Conservation (phyloP, 129 eudicot species). For the Saussurea involucrata region DNA sequence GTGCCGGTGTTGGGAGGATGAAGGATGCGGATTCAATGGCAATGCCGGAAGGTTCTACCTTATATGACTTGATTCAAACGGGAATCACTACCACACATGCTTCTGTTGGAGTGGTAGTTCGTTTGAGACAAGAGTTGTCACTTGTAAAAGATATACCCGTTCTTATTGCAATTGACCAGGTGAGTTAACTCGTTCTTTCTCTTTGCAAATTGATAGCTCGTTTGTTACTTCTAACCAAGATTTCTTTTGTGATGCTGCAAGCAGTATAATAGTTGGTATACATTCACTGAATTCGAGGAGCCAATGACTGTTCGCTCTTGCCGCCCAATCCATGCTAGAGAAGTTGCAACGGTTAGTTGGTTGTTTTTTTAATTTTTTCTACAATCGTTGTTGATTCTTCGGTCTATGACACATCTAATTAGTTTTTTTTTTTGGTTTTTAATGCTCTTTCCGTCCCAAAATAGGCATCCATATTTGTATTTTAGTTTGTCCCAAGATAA, state of each 20-base stretch:
- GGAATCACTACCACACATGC: conserved; percentile 73
- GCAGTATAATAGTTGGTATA: conserved; percentile 96
- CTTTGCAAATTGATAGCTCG: not conserved
- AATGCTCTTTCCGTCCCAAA: not conserved
- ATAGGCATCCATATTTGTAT: too few relatives aligned
- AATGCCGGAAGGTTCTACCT: conserved; percentile 71
- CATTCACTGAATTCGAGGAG: conserved; percentile 77
- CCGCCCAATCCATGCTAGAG: conserved; percentile 78
- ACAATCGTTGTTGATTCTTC: not conserved
- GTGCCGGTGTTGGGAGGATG: conserved; percentile 88
- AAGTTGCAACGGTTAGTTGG: conserved; percentile 80
- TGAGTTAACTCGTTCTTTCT: conserved; percentile 29
- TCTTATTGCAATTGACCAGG: conserved; percentile 88
- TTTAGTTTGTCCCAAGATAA: too few relatives aligned
- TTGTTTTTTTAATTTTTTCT: not conserved
- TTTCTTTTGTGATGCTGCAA: conserved; percentile 5
- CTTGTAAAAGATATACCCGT: conserved; percentile 75
- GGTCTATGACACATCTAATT: not conserved
- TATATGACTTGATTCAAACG: conserved; percentile 69
- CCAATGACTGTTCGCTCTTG: conserved; percentile 76
- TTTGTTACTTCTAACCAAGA: conserved; percentile 5
- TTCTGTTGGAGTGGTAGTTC: conserved; percentile 90
- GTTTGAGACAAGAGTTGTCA: conserved; percentile 80
- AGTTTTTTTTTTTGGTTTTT: not conserved
- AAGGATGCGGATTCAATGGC: conserved; percentile 66